These are phyloP conservation scores for Talaromyces sp. DNA, from an alignment of 2,329 filamentous ascomycete species.

Conservation along the genomic window DNA sequence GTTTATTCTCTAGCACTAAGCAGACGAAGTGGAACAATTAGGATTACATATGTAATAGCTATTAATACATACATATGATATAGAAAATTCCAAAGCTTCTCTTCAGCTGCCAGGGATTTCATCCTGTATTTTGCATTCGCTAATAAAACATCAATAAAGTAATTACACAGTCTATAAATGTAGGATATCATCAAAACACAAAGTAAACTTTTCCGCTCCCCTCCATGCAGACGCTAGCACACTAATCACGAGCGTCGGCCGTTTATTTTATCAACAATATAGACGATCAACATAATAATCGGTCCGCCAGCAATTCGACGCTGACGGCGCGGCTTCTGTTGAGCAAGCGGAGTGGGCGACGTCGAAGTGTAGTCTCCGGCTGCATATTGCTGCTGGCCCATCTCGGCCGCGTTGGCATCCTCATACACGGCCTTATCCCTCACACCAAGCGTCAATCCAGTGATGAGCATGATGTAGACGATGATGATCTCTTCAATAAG, in stretches of 20 bases:
- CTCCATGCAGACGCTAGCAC: background rate
- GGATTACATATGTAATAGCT: no score
- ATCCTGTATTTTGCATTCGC: background rate
- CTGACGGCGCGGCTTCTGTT: background rate
- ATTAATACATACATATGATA: no score
- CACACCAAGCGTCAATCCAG: conserved; percentile 15
- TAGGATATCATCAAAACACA: background rate
- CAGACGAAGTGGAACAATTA: no score
- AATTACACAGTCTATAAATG: background rate
- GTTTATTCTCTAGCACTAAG: no score
- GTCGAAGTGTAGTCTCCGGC: background rate
- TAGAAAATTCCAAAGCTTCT: no score
- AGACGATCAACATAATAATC: background rate
- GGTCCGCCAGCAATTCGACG: conserved; percentile 1
- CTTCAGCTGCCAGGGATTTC: background rate
- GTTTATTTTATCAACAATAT: conserved; percentile 1
- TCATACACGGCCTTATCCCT: background rate
- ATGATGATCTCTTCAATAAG: conserved; percentile 25
- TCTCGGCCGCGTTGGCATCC: background rate
- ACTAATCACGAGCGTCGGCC: background rate
- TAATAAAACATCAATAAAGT: background rate
- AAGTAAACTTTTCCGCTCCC: background rate
- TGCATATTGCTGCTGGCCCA: background rate
- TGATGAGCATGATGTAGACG: conserved; percentile 21
- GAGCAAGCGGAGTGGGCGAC: background rate